Conservation (phyloP, 2,329 filamentous ascomycete species). For the Fusarium oligoseptatum region DNA sequence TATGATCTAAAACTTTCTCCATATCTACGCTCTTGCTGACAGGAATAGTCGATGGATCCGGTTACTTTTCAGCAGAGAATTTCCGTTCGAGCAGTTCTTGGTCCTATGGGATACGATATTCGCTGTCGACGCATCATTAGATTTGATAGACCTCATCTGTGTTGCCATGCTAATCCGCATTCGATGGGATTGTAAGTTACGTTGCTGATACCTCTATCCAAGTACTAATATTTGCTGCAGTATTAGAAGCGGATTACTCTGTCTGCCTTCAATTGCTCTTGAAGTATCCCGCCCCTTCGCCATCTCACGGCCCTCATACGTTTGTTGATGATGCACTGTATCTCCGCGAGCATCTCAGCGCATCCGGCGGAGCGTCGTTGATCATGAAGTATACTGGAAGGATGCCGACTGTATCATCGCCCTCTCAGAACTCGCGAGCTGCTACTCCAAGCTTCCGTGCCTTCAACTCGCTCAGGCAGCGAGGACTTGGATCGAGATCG, state of each 20-base stretch:
- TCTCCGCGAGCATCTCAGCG: slow-evolving; percentile 73
- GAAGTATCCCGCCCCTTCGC: slow-evolving; percentile 79
- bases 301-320: slow-evolving; percentile 76
- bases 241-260: slow-evolving; percentile 90
- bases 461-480: slow-evolving; percentile 55
- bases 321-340: slow-evolving; percentile 90
- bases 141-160: slow-evolving; percentile 90
- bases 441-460: slow-evolving; percentile 54
- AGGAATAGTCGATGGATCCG: slow-evolving; percentile 87
- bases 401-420: slow-evolving; percentile 55
- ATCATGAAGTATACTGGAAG: slow-evolving; percentile 79
- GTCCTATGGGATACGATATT: slow-evolving; percentile 93
- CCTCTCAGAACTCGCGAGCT: slow-evolving; percentile 44
- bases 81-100: slow-evolving; percentile 87
- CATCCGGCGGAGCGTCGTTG: slow-evolving; percentile 72
- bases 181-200: slow-evolving; percentile 82
- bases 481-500: slow-evolving; percentile 57
- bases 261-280: slow-evolving; percentile 84
- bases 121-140: slow-evolving; percentile 83
- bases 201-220: neutral
- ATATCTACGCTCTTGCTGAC: slow-evolving; percentile 3
- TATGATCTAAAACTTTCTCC: slow-evolving; percentile 56
- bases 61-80: slow-evolving; percentile 92
- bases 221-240: slow-evolving; percentile 58
- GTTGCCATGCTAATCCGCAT: slow-evolving; percentile 94